These are phyloP conservation scores for Selaginella moellendorffii DNA, from an alignment of 75 land plant genomes.

Conservation along the genomic window DNA sequence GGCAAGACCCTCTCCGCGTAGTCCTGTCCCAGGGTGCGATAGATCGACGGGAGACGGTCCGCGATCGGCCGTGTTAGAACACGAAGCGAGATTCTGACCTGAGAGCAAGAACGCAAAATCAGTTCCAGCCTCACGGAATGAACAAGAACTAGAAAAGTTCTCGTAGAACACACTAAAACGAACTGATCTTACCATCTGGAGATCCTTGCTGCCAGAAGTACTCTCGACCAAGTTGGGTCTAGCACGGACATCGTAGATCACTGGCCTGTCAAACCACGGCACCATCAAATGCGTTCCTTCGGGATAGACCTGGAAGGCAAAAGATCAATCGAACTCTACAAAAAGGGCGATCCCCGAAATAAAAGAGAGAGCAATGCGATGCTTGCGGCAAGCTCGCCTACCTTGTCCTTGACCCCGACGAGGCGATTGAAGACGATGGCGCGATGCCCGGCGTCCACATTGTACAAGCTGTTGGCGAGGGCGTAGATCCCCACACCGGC, in stretches of 20 bases:
- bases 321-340: background rate
- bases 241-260: slow-evolving; percentile 88
- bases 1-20: slow-evolving; percentile 70
- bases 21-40: slow-evolving; percentile 53
- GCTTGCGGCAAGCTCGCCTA: slow-evolving; percentile 1
- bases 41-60: slow-evolving; percentile 53
- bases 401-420: slow-evolving; percentile 72
- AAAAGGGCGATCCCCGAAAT: background rate
- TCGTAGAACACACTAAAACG: no score
- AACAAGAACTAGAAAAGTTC: no score
- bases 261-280: slow-evolving; percentile 93
- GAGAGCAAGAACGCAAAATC: slow-evolving; percentile 7
- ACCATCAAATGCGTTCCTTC: slow-evolving; percentile 89
- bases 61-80: slow-evolving; percentile 65
- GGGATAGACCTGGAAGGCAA: slow-evolving; percentile 59
- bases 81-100: slow-evolving; percentile 72
- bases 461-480: slow-evolving; percentile 68
- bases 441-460: slow-evolving; percentile 87
- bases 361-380: background rate
- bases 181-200: slow-evolving; percentile 95
- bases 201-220: slow-evolving; percentile 86
- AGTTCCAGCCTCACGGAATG: no score
- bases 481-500: slow-evolving; percentile 59
- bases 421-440: slow-evolving; percentile 84
- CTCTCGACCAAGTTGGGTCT: slow-evolving; percentile 86